phyloP scores from a whole-genome alignment of 306 rosid species.

The Glycine soja region DNA sequence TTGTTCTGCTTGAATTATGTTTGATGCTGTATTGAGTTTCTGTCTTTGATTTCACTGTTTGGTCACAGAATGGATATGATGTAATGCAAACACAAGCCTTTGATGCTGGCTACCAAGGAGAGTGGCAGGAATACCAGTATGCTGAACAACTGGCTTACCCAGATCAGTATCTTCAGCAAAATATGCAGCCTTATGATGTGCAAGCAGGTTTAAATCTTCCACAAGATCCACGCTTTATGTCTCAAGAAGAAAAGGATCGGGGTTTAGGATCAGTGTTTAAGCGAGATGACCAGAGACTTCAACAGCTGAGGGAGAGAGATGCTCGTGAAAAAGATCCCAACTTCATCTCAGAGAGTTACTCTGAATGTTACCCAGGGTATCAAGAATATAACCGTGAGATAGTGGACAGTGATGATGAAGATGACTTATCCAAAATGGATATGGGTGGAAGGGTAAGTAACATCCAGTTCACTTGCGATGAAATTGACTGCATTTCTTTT shows the following conservation, averaged over 20 bases:
- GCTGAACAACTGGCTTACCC: slow-evolving; percentile 90
- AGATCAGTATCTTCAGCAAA: slow-evolving; percentile 80
- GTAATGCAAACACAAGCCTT: slow-evolving; percentile 83
- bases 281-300: slow-evolving; percentile 97
- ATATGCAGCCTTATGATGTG: slow-evolving; percentile 59
- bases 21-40: slow-evolving; percentile 41
- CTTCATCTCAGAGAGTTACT: slow-evolving; percentile 95
- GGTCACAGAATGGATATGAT: slow-evolving; percentile 77
- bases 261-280: slow-evolving; percentile 98
- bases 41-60: slow-evolving; percentile 46
- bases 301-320: slow-evolving; percentile 96
- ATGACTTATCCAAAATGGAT: slow-evolving; percentile 97
- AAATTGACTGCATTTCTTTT: slow-evolving; percentile 26
- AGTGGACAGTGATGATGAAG: slow-evolving; percentile 96
- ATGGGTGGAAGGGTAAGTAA: slow-evolving; percentile 98
- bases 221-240: slow-evolving; percentile 95
- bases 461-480: slow-evolving; percentile 1
- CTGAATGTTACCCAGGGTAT: slow-evolving; percentile 98
- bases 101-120: slow-evolving; percentile 75
- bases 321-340: slow-evolving; percentile 98
- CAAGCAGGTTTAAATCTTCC: slow-evolving; percentile 62
- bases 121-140: slow-evolving; percentile 95
- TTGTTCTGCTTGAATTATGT: slow-evolving; percentile 22
- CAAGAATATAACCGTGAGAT: slow-evolving; percentile 97
- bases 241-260: slow-evolving; percentile 97